Evolutionary conservation across 305 asterid genomes (phyloP).

Genomic region (Caryopteris hybrid): DNA sequence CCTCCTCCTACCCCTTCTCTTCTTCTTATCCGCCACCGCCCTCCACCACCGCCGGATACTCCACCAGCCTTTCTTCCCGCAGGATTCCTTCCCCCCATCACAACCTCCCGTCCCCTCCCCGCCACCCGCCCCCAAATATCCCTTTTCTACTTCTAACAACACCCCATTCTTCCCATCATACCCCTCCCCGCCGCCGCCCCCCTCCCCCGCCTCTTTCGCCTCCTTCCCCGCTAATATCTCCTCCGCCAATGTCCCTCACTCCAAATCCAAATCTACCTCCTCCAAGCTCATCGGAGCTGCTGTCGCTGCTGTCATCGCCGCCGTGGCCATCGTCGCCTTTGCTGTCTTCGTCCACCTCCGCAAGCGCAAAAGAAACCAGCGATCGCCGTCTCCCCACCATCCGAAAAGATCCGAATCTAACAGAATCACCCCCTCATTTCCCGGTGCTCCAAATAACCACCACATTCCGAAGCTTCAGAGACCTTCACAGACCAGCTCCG

Average conservation of each 20-base stretch:
- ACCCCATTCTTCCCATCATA: conserved; percentile 65
- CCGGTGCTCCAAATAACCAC: conserved; percentile 17
- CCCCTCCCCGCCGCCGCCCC: conserved; percentile 72
- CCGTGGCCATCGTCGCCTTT: conserved; percentile 41
- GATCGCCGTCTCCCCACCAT: conserved; percentile 19
- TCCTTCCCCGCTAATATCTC: conserved; percentile 77
- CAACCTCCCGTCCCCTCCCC: conserved; percentile 33
- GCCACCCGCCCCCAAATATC: conserved; percentile 35
- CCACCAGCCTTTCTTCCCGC: conserved; percentile 77
- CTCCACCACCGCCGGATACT: conserved; percentile 66
- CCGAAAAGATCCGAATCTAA: conserved; percentile 61
- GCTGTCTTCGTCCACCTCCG: conserved; percentile 61
- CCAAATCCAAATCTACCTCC: conserved; percentile 54
- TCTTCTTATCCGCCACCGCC: conserved; percentile 26
- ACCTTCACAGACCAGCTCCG: conserved; percentile 86
- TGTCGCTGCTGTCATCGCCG: conserved; percentile 54
- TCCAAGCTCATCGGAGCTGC: conserved; percentile 64
- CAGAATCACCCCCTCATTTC: conserved; percentile 17
- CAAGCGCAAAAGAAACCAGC: conserved; percentile 18
- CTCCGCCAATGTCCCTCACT: conserved; percentile 40
- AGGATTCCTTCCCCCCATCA: conserved; percentile 43
- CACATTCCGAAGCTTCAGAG: conserved; percentile 63
- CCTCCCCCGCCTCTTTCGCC: conserved; percentile 51
- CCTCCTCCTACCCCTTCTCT: conserved; percentile 18
- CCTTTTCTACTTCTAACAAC: conserved; percentile 46